Conservation (phyloP, 2,329 filamentous ascomycete species). For the Neonectria magnoliae region DNA sequence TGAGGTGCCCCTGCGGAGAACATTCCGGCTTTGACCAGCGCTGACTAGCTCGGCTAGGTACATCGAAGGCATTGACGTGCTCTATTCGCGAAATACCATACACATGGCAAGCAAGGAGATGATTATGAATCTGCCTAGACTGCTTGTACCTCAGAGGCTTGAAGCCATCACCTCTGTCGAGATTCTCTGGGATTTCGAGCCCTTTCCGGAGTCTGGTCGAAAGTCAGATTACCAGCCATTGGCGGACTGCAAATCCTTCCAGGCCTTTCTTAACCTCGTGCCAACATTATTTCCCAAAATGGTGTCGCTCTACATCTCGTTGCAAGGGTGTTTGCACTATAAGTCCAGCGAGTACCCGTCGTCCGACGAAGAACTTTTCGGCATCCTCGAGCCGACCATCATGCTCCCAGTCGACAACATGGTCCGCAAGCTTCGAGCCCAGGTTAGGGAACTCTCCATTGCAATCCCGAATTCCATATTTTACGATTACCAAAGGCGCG, state of each 20-base stretch:
- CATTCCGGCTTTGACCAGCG: background rate
- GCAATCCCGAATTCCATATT: constrained; percentile 39
- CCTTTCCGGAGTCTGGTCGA: constrained; percentile 16
- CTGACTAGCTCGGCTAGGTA: constrained; percentile 32
- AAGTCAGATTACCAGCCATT: background rate
- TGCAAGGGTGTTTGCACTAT: constrained; percentile 17
- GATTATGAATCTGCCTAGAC: constrained; percentile 23
- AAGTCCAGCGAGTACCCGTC: background rate
- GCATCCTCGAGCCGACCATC: background rate
- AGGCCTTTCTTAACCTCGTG: constrained; percentile 29
- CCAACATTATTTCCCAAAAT: constrained; percentile 27
- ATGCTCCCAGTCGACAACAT: constrained; percentile 32
- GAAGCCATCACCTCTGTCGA: constrained; percentile 37
- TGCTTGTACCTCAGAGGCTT: constrained; percentile 38
- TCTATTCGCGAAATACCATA: constrained; percentile 45
- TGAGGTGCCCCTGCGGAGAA: constrained; percentile 15
- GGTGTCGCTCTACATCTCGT: constrained; percentile 30
- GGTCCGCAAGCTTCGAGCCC: constrained; percentile 28
- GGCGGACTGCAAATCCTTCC: constrained; percentile 20
- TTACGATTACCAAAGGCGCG: constrained; percentile 23
- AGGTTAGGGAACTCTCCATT: constrained; percentile 33
- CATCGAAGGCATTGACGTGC: constrained; percentile 42
- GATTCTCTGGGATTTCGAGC: constrained; percentile 38
- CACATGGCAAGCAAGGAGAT: constrained; percentile 35
- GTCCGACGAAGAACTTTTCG: background rate